Percentiles rank a stretch among this genome's conserved stretches.
Evolutionary conservation across 2,329 filamentous ascomycete genomes (phyloP).

Genomic region (Dendrostoma leiphaemia): DNA sequence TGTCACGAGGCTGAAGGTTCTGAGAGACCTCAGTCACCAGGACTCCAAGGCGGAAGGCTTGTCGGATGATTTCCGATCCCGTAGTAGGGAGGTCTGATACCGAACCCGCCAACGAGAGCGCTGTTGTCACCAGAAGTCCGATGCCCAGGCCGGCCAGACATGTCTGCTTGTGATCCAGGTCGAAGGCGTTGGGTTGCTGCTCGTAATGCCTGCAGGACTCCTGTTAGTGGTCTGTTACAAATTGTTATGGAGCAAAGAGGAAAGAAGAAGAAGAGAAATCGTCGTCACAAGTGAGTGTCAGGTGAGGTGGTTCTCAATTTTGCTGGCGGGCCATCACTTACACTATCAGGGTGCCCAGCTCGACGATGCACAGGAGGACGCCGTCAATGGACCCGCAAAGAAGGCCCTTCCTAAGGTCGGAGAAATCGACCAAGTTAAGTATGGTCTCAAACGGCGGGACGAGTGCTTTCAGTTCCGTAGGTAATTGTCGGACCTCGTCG

Average conservation of each 20-base stretch:
- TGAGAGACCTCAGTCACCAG: conserved; percentile 40
- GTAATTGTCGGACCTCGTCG: conserved; percentile 35
- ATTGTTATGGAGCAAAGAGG: too few species aligned
- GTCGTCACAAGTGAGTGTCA: too few species aligned
- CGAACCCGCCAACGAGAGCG: conserved; percentile 36
- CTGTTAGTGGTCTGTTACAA: too few species aligned
- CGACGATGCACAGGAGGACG: conserved; percentile 36
- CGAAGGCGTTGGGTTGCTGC: too few species aligned
- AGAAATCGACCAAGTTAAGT: conserved; percentile 31
- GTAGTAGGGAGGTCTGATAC: conserved; percentile 36
- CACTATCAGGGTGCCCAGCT: conserved; percentile 44
- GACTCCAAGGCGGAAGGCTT: conserved; percentile 46
- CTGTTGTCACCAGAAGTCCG: conserved; percentile 41
- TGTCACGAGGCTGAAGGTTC: conserved; percentile 34
- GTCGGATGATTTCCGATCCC: conserved; percentile 40
- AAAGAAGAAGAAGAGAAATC: neutral
- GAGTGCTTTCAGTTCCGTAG: conserved; percentile 24
- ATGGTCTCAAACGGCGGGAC: conserved; percentile 38
- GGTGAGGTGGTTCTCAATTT: too few species aligned
- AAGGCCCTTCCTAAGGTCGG: conserved; percentile 35
- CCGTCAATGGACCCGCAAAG: conserved; percentile 45
- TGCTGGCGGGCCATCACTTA: too few species aligned
- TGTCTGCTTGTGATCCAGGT: too few species aligned
- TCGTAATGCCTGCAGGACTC: too few species aligned
- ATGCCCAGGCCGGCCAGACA: conserved; percentile 40